Base-by-base conservation (phyloP, 2,329 filamentous ascomycete species). In the Alternaria incomplexa region DNA sequence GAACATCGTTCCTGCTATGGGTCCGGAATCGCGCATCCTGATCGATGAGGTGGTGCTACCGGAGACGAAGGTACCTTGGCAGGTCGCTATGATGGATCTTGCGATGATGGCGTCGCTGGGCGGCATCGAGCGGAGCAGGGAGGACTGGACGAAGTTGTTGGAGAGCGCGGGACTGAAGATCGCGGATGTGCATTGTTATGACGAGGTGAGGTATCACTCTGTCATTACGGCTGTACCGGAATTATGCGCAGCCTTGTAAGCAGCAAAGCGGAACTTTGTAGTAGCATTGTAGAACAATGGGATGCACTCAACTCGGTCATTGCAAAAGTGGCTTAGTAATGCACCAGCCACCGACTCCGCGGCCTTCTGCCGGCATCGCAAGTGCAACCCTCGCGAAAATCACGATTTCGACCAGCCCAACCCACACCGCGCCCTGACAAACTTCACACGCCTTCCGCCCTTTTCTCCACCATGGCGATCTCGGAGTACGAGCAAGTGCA, bases 11-110 rank as follows among this genome's bases (percentile, higher is more conserved):
- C 66, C 68, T 17, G 73, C 74, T 4, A 70, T 79, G 72, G 67
- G 66, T 6, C 56, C 70, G 9, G 67, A 74, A 2, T 77, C 73
- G 9, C 67, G 67, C 13, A 69, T 79, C 51, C 52, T 79, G 22
- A 75, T 80, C 22, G 73, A 78, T 46, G 77, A 79, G 23, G 63
- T 72, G 12, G 73, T 78, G 3, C 40, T 79, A 47, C 72, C 75
- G 9, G 69, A 78, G n/a, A 61, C 48, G 10, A 70, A 73, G 7
- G 68, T 75, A 11, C 68, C 72, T n/a, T 76, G 74, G 71, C 71
- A 76, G 48, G 71, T 69, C 6, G 68, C 74, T 2, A 70, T 70
- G 11, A 74, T 77, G 75, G 69, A 75, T 40, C 25, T 77, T 25
- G 63, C 61, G 2, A 75, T 78, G 70, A 73, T 74, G 65, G 50